Conservation (phyloP, 139 green algal genomes). For the Pseudopediastrum boryanum region DNA sequence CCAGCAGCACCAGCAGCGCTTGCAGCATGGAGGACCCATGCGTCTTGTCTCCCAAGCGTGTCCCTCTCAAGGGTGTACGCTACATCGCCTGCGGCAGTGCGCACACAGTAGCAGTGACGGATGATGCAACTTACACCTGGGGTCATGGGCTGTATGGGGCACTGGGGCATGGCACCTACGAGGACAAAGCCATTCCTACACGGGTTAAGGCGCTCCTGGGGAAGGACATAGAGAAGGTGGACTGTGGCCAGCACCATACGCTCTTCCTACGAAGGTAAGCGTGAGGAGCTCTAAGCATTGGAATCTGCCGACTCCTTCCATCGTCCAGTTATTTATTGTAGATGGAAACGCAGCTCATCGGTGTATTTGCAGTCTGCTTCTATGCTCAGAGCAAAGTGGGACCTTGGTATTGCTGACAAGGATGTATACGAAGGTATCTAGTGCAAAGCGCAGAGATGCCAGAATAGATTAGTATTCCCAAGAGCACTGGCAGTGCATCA, state of each 20-base stretch:
- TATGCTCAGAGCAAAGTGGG: too few relatives aligned
- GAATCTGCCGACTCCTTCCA: too few relatives aligned
- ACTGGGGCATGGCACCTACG: constrained; percentile 37
- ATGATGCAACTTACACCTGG: constrained; percentile 75
- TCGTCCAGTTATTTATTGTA: too few relatives aligned
- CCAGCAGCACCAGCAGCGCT: constrained; percentile 42
- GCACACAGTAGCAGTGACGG: constrained; percentile 80
- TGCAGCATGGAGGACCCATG: constrained; percentile 41
- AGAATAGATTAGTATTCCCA: too few relatives aligned
- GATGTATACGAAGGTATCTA: too few relatives aligned
- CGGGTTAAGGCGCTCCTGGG: constrained; percentile 40
- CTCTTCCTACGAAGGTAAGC: constrained; percentile 64
- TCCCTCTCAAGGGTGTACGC: constrained; percentile 65
- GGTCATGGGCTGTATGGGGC: constrained; percentile 49
- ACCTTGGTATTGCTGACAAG: too few relatives aligned
- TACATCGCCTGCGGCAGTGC: constrained; percentile 64
- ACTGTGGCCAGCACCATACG: constrained; percentile 67
- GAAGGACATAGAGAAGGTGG: constrained; percentile 50
- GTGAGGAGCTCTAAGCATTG: not conserved
- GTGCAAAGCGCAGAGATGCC: too few relatives aligned
- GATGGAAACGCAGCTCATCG: too few relatives aligned
- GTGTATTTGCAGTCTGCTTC: too few relatives aligned
- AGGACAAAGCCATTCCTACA: constrained; percentile 38
- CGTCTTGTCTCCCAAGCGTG: constrained; percentile 34
- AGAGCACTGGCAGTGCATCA: too few relatives aligned